Conservation (phyloP, 2,329 filamentous ascomycete genomes). For the Aureobasidium sp. region DNA sequence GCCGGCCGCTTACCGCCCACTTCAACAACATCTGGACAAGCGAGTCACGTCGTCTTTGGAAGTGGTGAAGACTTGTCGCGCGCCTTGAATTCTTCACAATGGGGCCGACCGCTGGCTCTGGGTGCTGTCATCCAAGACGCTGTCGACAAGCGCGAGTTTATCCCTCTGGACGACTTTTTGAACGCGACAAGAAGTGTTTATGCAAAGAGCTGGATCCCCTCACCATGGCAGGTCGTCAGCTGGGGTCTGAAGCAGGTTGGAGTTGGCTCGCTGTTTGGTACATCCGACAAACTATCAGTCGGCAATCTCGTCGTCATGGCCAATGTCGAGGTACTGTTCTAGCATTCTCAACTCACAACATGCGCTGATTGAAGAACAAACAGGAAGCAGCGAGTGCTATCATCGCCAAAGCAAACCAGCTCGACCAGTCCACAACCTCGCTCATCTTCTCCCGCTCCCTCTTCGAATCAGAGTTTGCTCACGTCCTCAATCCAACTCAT, state of each 20-base stretch:
- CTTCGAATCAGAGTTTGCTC: constrained; percentile 24
- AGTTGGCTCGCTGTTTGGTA: constrained; percentile 33
- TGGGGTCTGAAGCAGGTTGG: constrained; percentile 72
- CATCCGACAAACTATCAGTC: constrained; percentile 48
- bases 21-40: constrained; percentile 18
- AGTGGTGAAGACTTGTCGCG: constrained; percentile 58
- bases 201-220: constrained; percentile 58
- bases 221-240: constrained; percentile 62
- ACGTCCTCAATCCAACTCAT: background rate
- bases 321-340: constrained; percentile 49
- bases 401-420: constrained; percentile 27
- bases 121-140: constrained; percentile 74
- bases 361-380: background rate
- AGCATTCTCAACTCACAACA: background rate
- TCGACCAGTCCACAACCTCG: constrained; percentile 28
- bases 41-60: constrained; percentile 41
- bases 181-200: constrained; percentile 63
- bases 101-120: constrained; percentile 73
- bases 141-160: constrained; percentile 58
- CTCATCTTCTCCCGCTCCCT: constrained; percentile 28
- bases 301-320: constrained; percentile 61
- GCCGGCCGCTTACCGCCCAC: constrained; percentile 47
- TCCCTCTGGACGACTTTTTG: constrained; percentile 65
- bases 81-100: constrained; percentile 67
- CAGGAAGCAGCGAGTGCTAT: constrained; percentile 37